Conservation (phyloP, 805 yeast genomes). For the Zygosaccharomyces gambellarensis region DNA sequence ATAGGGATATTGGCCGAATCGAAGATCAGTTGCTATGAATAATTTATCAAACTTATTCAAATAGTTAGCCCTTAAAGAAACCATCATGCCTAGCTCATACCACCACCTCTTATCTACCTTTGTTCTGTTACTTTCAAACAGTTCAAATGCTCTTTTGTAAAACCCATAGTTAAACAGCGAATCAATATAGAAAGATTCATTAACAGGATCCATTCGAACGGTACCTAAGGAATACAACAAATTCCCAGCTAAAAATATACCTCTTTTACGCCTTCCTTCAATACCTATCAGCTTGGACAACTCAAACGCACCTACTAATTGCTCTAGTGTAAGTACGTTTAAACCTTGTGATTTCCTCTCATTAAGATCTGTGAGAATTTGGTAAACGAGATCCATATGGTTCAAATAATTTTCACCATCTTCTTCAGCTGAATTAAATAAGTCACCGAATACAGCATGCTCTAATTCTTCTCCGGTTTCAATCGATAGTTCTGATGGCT, state of each 20-base stretch:
- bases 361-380: conserved; percentile 19
- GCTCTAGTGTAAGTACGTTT: conserved; percentile 28
- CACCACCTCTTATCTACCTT: conserved; percentile 47
- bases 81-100: conserved; percentile 46
- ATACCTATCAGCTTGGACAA: conserved; percentile 38
- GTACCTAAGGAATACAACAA: conserved; percentile 40
- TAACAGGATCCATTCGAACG: conserved; percentile 47
- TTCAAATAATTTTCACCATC: conserved; percentile 9
- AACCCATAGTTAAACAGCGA: conserved; percentile 37
- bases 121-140: conserved; percentile 36
- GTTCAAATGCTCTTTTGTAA: conserved; percentile 35
- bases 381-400: conserved; percentile 20
- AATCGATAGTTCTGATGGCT: conserved; percentile 4
- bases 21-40: conserved; percentile 27
- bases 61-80: conserved; percentile 35
- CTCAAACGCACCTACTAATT: conserved; percentile 37
- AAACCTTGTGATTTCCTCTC: conserved; percentile 11
- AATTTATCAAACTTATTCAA: conserved; percentile 37
- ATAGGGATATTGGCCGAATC: conserved; percentile 29
- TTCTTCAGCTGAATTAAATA: conserved; percentile 6
- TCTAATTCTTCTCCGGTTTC: conserved; percentile 15
- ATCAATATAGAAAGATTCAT: conserved; percentile 48
- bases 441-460: conserved; percentile 8
- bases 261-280: conserved; percentile 31
- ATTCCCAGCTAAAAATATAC: conserved; percentile 40